Percentiles rank a stretch among this genome's conserved stretches.
These are phyloP conservation scores for Dillenia suffruticosa DNA, from an alignment of 164 flowering plant species.

Conservation along the genomic window DNA sequence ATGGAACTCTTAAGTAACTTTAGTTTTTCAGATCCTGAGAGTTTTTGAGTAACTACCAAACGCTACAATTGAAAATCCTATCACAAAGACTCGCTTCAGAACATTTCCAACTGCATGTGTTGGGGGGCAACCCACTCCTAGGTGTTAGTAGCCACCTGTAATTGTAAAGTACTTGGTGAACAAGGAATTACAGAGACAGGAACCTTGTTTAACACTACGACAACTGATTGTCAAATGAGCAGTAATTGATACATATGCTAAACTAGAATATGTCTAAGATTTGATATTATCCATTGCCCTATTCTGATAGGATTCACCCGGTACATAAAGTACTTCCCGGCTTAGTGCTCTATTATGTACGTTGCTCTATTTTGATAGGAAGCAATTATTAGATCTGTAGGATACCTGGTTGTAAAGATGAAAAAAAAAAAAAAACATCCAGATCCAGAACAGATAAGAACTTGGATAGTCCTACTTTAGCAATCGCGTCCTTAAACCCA, in stretches of 20 bases:
- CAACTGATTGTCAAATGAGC: no score
- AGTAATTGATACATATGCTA: no score
- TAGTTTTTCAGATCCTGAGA: not conserved
- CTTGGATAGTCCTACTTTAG: slow-evolving; percentile 50
- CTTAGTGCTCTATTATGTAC: no score
- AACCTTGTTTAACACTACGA: no score
- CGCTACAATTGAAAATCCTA: slow-evolving; percentile 58
- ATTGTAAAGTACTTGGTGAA: no score
- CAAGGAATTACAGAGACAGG: no score
- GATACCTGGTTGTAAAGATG: slow-evolving; percentile 65
- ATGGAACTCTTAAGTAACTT: not conserved
- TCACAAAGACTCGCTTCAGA: slow-evolving; percentile 57
- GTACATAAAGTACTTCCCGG: no score
- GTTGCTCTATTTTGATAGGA: no score
- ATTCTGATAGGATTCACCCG: no score
- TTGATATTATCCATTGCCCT: no score
- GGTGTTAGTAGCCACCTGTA: slow-evolving; percentile 62
- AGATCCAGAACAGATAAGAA: slow-evolving; percentile 62
- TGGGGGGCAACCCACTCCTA: slow-evolving; percentile 63
- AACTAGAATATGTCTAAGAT: no score
- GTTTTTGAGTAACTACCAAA: slow-evolving; percentile 34
- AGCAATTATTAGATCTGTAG: no score
- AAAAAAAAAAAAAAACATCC: slow-evolving; percentile 63
- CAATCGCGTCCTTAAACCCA: slow-evolving; percentile 59
- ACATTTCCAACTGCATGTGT: slow-evolving; percentile 73